Conservation (phyloP, 2,329 filamentous ascomycete genomes). For the Trichophaea hybrida region DNA sequence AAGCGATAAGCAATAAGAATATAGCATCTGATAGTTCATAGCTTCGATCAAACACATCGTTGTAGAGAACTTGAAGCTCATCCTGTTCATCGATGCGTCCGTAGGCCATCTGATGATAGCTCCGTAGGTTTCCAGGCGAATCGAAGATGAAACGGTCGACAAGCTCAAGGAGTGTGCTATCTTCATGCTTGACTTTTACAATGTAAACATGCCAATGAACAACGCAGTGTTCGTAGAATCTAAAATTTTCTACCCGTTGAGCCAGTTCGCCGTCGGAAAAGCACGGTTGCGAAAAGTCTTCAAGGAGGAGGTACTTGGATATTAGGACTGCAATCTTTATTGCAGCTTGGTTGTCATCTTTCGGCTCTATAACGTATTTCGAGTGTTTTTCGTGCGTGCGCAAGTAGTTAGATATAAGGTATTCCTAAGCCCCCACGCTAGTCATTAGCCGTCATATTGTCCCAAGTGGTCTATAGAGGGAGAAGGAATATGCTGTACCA, state of each 20-base stretch:
- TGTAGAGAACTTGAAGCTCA: too few species aligned
- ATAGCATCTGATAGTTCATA: too few species aligned
- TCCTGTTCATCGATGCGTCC: too few species aligned
- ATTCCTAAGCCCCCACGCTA: background rate
- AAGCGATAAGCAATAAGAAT: too few species aligned
- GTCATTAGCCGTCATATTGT: background rate
- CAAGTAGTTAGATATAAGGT: background rate
- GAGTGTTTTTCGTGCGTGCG: background rate
- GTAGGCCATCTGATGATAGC: background rate
- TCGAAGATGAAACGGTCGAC: background rate
- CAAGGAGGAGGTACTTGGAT: background rate
- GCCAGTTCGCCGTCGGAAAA: too few species aligned
- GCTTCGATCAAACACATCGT: too few species aligned
- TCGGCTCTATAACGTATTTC: background rate
- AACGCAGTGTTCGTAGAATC: background rate
- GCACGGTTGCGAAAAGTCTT: background rate
- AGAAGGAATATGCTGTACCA: background rate
- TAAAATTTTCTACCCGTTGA: background rate
- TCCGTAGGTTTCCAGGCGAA: background rate
- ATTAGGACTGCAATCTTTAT: background rate
- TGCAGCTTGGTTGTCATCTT: conserved; percentile 1
- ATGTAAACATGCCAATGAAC: too few species aligned
- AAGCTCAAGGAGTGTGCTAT: background rate
- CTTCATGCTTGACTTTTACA: background rate
- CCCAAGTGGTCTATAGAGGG: background rate